phyloP scores from a whole-genome alignment of 2,329 filamentous ascomycete species.

The Trichoderma breve region DNA sequence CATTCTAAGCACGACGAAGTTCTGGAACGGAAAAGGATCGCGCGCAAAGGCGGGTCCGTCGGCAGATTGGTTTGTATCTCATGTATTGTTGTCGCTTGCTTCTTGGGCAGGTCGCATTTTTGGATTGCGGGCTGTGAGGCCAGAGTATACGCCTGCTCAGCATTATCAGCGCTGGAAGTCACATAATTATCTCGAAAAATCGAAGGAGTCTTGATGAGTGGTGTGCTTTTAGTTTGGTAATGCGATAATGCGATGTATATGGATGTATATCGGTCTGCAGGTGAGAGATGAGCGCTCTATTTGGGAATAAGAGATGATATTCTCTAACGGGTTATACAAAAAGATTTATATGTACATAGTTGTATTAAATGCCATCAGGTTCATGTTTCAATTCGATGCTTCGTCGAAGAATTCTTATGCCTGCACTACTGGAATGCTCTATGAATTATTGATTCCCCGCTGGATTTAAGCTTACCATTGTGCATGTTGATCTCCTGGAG shows the following conservation, averaged over 20 bases:
- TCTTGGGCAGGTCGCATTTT: slow-evolving; percentile 18
- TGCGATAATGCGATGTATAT: neutral
- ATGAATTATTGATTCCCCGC: neutral
- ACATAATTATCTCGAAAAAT: neutral
- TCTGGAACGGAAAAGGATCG: slow-evolving; percentile 8
- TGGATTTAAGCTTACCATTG: slow-evolving; percentile 1
- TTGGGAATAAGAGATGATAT: neutral
- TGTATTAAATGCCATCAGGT: neutral
- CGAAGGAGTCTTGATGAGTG: neutral
- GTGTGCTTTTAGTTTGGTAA: neutral
- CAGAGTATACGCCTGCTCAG: slow-evolving; percentile 18
- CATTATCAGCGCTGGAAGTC: slow-evolving; percentile 15
- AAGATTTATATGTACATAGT: neutral
- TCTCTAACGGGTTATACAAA: neutral
- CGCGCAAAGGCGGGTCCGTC: neutral
- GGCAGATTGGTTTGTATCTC: slow-evolving; percentile 19
- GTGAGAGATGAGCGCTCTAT: neutral
- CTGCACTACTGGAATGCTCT: neutral
- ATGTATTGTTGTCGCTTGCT: slow-evolving; percentile 18
- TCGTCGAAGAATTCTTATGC: neutral
- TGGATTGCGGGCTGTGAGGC: slow-evolving; percentile 16
- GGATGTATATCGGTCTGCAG: neutral
- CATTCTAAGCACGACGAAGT: slow-evolving; percentile 22
- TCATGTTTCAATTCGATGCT: neutral
- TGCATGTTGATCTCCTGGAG: neutral